Conservation (phyloP, 179 eudicot genomes). For the Vitellaria paradoxa region DNA sequence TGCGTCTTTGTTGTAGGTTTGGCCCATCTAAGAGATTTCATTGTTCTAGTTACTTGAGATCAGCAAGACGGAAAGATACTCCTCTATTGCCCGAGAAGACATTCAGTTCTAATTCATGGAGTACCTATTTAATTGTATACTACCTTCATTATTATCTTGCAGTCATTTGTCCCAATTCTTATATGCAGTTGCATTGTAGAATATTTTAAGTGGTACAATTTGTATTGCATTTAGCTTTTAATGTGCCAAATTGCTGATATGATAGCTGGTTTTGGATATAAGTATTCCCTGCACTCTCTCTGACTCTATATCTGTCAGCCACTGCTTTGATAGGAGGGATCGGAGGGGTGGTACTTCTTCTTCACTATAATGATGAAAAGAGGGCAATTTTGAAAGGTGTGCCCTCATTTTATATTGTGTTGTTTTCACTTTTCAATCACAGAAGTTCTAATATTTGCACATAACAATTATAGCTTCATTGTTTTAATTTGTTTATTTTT, state of each 20-base stretch:
- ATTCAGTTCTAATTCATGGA: conserved; percentile 28
- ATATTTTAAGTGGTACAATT: conserved; percentile 1
- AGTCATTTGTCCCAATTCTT: not conserved
- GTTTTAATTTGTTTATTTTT: not conserved
- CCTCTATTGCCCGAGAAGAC: conserved; percentile 19
- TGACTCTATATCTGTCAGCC: conserved; percentile 46
- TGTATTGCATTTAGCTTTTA: not conserved
- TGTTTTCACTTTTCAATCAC: not conserved
- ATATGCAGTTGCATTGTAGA: not conserved
- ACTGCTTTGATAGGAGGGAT: conserved; percentile 55
- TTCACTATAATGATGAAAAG: conserved; percentile 77
- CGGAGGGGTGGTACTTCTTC: conserved; percentile 49
- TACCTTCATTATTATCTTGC: conserved; percentile 9
- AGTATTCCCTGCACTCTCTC: not conserved
- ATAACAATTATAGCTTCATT: not conserved
- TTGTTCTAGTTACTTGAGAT: conserved; percentile 22
- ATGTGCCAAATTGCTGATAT: too few species aligned
- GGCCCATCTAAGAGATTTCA: conserved; percentile 29
- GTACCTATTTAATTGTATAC: conserved; percentile 31
- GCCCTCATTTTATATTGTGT: conserved; percentile 5
- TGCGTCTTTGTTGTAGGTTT: conserved; percentile 19
- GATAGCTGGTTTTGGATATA: not conserved
- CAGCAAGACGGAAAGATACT: conserved; percentile 15
- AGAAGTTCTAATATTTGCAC: not conserved
- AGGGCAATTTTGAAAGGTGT: conserved; percentile 75